Percentiles rank a stretch among this genome's conserved stretches.
These are phyloP conservation scores for Iris macrosiphon DNA, from an alignment of 106 monocot genomes.

Conservation along the genomic window DNA sequence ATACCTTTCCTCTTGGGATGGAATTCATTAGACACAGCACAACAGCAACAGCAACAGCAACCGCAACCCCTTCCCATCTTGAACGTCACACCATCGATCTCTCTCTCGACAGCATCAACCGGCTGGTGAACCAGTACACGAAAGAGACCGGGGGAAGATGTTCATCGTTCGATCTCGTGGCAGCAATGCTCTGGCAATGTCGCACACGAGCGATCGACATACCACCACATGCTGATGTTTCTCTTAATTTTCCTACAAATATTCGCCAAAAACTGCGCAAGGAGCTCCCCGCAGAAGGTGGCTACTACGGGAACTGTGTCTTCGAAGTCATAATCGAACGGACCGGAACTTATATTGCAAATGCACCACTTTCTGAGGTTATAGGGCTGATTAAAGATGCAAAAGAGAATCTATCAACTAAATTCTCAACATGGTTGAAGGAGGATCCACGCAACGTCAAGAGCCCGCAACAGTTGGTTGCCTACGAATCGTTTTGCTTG, in stretches of 20 bases:
- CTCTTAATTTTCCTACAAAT: constrained; percentile 14
- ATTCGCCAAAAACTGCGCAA: constrained; percentile 1
- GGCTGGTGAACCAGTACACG: constrained; percentile 6
- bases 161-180: constrained; percentile 22
- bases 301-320: constrained; percentile 60
- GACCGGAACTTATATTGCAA: constrained; percentile 4
- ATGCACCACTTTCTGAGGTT: constrained; percentile 19
- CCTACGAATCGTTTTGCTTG: no score
- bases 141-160: constrained; percentile 2
- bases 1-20: no score
- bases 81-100: constrained; percentile 5
- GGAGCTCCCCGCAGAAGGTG: constrained; percentile 11
- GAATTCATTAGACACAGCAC: no score
- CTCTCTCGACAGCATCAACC: neutral
- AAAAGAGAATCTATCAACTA: constrained; percentile 30
- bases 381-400: constrained; percentile 44
- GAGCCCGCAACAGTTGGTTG: no score
- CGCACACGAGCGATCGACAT: constrained; percentile 4
- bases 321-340: constrained; percentile 32
- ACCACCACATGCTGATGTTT: neutral
- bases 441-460: no score
- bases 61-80: no score
- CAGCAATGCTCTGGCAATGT: constrained; percentile 17
- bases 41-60: no score
- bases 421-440: no score